Conservation (phyloP, 2,329 filamentous ascomycete species). For the Harringtonia lauricola region DNA sequence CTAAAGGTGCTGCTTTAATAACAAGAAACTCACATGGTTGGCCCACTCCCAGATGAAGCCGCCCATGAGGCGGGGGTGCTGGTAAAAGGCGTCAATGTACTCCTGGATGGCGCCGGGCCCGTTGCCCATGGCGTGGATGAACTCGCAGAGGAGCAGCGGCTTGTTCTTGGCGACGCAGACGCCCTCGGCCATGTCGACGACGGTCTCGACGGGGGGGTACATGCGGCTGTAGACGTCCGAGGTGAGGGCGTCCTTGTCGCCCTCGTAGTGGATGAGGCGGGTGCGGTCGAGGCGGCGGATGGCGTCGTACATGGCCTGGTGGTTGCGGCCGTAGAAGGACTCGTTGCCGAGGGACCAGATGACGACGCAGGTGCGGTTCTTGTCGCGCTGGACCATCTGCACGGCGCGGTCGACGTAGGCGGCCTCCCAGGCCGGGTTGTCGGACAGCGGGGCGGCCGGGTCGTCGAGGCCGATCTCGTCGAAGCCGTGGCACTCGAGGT, state of each 20-base stretch:
- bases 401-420: constrained; percentile 58
- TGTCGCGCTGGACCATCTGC: constrained; percentile 57
- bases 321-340: constrained; percentile 59
- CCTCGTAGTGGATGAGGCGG: constrained; percentile 56
- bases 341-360: constrained; percentile 68
- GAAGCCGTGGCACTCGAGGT: constrained; percentile 43
- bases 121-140: constrained; percentile 61
- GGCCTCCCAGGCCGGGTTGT: constrained; percentile 49
- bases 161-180: constrained; percentile 34
- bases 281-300: constrained; percentile 45
- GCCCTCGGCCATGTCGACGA: constrained; percentile 33
- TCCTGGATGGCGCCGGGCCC: constrained; percentile 59
- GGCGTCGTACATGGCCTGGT: constrained; percentile 56
- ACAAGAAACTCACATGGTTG: too few species aligned
- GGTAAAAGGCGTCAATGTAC: constrained; percentile 53
- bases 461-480: constrained; percentile 39
- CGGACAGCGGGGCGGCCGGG: constrained; percentile 46
- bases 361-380: constrained; percentile 58
- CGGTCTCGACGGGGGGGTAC: constrained; percentile 45
- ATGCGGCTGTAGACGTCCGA: constrained; percentile 59
- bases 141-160: constrained; percentile 49
- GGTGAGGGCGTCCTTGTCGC: constrained; percentile 45
- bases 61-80: constrained; percentile 50
- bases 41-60: constrained; percentile 60
- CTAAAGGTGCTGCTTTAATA: too few species aligned